Base-by-base conservation (phyloP, 2,329 filamentous ascomycete species). In the Hypoxylon sp. region DNA sequence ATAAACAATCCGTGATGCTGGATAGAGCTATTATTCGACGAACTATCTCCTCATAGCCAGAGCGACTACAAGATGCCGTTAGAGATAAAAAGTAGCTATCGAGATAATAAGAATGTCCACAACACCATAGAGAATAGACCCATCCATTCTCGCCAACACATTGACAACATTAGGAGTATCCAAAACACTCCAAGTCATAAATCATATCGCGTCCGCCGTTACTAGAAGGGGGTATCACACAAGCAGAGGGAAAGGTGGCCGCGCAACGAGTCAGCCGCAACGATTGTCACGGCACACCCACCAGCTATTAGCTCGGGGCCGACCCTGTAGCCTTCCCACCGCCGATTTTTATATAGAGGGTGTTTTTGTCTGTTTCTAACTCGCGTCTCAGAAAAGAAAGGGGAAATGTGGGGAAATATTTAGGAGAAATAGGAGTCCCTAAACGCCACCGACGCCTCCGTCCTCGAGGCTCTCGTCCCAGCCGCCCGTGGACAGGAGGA, bases 391-490 rank as follows among this genome's bases (percentile, higher is more conserved):
- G n/a, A 17, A 15, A 17, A 11, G n/a, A 17, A 8, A 20, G n/a
- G n/a, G n/a, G n/a, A n/a, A n/a, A n/a, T n/a, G n/a, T n/a, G n/a
- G n/a, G n/a, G n/a, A n/a, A n/a, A n/a, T n/a, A n/a, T n/a, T n/a
- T n/a, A n/a, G n/a, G n/a, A n/a, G n/a, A n/a, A n/a, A n/a, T n/a
- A n/a, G n/a, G n/a, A n/a, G n/a, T n/a, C n/a, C 10, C 38, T 71
- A 81, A 35, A 75, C 75, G 45, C 76, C 74, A 0, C 81, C 81
- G 5, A 85, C 78, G 10, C 81, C 81, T 18, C 80, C 77, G 40
- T 84, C 82, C 71, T 88, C 86, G 40, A 89, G 78, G 61, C 84
- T 80, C 74, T 96, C 92, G 66, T 96, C 92, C 91, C 93, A 96
- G 1, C 92, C 94, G n/a, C 90, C 92, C 59, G 86, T 88, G 69